A percentile compares a stretch with the other conserved stretches of the same genome.
phyloP scores from a whole-genome alignment of 176 grass and related monocot genomes.

The Rhynchospora pubera region DNA sequence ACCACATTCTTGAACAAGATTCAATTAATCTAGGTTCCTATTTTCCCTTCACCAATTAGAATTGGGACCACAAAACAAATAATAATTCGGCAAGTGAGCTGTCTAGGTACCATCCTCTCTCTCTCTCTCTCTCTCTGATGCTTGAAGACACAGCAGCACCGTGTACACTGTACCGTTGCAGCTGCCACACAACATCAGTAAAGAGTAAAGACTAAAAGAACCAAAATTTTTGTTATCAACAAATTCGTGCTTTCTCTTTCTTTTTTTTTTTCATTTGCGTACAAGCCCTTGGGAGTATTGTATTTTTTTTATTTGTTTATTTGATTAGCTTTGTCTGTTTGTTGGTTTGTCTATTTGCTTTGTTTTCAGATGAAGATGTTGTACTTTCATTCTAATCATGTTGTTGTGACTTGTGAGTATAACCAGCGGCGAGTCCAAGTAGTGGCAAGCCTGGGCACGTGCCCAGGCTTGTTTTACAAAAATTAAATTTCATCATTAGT shows the following conservation, averaged over 20 bases:
- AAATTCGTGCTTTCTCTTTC: neutral
- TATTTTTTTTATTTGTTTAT: neutral
- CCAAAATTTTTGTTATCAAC: neutral
- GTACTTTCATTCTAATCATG: neutral
- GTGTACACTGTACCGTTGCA: slow-evolving; percentile 16
- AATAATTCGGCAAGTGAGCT: slow-evolving; percentile 22
- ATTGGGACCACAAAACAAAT: slow-evolving; percentile 14
- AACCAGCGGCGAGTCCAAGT: too few species aligned
- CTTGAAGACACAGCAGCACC: slow-evolving; percentile 2
- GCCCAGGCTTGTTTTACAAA: too few species aligned
- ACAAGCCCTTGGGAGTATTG: neutral
- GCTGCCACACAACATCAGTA: neutral
- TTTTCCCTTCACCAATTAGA: slow-evolving; percentile 1
- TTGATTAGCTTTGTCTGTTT: neutral
- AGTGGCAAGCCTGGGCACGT: too few species aligned
- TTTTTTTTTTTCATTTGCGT: neutral
- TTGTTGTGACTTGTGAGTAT: neutral
- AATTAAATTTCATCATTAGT: too few species aligned
- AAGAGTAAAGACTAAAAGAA: neutral
- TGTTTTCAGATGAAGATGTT: neutral
- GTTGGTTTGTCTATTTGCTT: neutral
- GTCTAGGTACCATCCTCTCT: neutral
- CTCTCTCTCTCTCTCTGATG: slow-evolving; percentile 17
- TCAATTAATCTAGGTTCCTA: slow-evolving; percentile 17
- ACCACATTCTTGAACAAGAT: slow-evolving; percentile 1